phyloP scores from a whole-genome alignment of 257 asterid genomes.

The Solanum lignicaule region DNA sequence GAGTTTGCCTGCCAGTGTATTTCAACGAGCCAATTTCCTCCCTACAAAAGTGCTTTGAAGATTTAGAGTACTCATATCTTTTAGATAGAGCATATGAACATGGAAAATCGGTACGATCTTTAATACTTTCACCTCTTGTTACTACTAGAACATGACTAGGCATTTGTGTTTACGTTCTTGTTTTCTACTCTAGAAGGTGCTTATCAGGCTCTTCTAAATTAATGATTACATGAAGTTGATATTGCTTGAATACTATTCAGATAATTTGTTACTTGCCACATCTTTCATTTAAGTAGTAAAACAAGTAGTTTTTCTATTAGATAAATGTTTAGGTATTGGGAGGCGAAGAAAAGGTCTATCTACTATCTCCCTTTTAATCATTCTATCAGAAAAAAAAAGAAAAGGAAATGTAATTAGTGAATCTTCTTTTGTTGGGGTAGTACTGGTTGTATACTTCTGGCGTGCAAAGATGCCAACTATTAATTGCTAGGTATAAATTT shows the following conservation, averaged over 20 bases:
- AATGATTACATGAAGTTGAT: neutral
- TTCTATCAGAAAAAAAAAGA: neutral
- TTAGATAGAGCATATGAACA: conserved; percentile 81
- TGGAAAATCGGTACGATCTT: conserved; percentile 69
- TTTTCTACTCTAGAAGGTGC: neutral
- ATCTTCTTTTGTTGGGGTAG: neutral
- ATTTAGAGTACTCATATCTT: conserved; percentile 83
- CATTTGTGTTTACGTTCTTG: neutral
- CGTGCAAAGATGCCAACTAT: neutral
- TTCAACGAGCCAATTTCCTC: conserved; percentile 90
- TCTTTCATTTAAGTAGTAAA: neutral
- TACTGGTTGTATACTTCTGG: neutral
- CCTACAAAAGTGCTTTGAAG: conserved; percentile 84
- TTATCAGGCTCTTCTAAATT: neutral
- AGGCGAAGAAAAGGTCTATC: neutral
- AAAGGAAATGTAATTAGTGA: neutral
- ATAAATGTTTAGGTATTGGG: neutral
- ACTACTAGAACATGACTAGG: neutral
- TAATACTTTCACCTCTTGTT: neutral
- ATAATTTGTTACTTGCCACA: neutral
- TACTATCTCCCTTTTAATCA: neutral
- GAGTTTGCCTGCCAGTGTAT: conserved; percentile 90
- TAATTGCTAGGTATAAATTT: neutral
- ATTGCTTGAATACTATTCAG: neutral
- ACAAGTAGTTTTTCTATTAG: neutral